A percentile compares a stretch with the other conserved stretches of the same genome.
phyloP scores from a whole-genome alignment of 2,329 filamentous ascomycete genomes.

The Curvularia sp. region DNA sequence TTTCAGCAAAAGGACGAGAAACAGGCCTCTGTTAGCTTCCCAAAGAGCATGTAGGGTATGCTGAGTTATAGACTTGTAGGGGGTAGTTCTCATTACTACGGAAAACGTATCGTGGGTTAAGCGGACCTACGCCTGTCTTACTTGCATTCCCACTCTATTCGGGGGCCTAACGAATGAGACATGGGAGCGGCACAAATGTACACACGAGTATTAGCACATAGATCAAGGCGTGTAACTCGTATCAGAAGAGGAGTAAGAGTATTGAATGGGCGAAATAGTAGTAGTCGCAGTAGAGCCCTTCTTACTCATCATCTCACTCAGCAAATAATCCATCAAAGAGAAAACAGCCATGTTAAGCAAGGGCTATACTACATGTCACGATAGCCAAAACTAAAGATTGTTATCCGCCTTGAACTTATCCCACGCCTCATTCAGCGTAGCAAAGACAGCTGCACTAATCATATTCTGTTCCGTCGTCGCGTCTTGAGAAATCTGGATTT shows the following conservation, averaged over 20 bases:
- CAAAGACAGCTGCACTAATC: constrained; percentile 71
- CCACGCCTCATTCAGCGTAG: constrained; percentile 71
- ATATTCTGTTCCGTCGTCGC: constrained; percentile 73
- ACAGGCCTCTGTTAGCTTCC: no score
- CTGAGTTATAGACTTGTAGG: no score
- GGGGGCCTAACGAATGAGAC: no score
- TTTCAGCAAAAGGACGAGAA: no score
- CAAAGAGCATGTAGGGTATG: no score
- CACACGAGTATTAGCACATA: background rate
- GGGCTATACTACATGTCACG: background rate
- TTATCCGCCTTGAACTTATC: constrained; percentile 73
- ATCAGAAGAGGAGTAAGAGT: background rate
- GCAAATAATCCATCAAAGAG: background rate
- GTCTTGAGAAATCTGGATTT: constrained; percentile 61
- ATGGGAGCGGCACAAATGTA: background rate
- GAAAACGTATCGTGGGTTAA: background rate
- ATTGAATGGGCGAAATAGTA: background rate
- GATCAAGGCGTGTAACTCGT: background rate
- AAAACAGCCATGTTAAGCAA: background rate
- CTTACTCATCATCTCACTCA: background rate
- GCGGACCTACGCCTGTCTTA: background rate
- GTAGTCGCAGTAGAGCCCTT: background rate
- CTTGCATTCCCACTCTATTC: background rate
- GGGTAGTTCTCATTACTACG: background rate
- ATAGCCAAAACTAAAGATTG: constrained; percentile 24